Conservation (phyloP, 2,329 filamentous ascomycete genomes). For the Ophiostoma quercus region DNA sequence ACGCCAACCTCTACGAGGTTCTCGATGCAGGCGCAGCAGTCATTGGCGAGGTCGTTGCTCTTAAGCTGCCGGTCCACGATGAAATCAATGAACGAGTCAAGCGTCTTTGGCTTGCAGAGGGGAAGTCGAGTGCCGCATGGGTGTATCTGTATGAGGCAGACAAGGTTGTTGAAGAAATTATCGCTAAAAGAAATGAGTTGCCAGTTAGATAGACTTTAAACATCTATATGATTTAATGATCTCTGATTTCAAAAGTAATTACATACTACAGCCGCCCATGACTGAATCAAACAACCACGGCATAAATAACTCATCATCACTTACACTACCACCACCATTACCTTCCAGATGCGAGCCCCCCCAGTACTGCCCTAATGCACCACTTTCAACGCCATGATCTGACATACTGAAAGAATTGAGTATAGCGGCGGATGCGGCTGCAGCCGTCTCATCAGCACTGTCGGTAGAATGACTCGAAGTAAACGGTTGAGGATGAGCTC, state of each 20-base stretch:
- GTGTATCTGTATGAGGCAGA: conserved; percentile 24
- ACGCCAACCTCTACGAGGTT: conserved; percentile 25
- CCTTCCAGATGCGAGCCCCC: no score
- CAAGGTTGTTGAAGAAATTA: conserved; percentile 22
- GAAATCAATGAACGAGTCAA: conserved; percentile 24
- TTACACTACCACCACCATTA: no score
- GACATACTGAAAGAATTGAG: no score
- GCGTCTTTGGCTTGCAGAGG: conserved; percentile 17
- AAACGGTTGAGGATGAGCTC: no score
- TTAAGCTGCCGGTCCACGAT: conserved; percentile 24
- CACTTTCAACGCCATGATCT: no score
- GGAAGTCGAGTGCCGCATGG: conserved; percentile 20
- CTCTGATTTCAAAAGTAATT: background rate
- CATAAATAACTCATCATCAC: no score
- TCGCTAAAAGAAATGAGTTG: conserved; percentile 2
- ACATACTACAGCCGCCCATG: background rate
- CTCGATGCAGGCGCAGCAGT: conserved; percentile 20
- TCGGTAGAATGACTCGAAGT: no score
- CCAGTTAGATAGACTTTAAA: background rate
- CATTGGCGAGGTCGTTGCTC: conserved; percentile 14
- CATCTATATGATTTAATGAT: background rate
- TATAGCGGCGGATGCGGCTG: no score
- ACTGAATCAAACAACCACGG: background rate
- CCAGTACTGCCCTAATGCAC: no score
- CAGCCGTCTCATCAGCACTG: no score